These are phyloP conservation scores for Ophryocystis elektroscirrha DNA, from an alignment of 169 alveolate genomes.

Conservation along the genomic window DNA sequence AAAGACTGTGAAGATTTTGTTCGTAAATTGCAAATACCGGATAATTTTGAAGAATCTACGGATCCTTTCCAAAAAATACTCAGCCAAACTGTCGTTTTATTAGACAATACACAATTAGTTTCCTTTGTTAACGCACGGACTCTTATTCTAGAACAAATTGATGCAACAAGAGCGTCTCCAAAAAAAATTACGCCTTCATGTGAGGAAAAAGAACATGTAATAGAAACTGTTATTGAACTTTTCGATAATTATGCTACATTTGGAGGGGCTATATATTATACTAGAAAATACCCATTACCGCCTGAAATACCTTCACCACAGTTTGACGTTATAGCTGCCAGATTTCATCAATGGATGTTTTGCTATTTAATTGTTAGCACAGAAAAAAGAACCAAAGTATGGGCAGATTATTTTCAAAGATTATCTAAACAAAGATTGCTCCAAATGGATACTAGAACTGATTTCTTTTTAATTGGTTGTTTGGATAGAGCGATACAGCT, in stretches of 20 bases:
- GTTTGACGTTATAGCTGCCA: constrained; percentile 24
- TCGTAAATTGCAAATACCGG: constrained; percentile 1
- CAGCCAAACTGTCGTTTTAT: too few relatives aligned
- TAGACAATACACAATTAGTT: too few relatives aligned
- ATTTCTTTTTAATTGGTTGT: constrained; percentile 48
- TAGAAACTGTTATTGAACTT: too few relatives aligned
- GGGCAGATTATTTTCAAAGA: constrained; percentile 48
- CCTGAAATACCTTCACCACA: constrained; percentile 30
- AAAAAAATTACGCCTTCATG: too few relatives aligned
- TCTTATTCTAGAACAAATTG: too few relatives aligned
- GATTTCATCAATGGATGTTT: constrained; percentile 37
- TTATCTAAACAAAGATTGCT: constrained; percentile 50
- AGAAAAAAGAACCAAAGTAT: constrained; percentile 24
- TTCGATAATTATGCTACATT: too few relatives aligned
- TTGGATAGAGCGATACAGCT: constrained; percentile 37
- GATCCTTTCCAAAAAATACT: too few relatives aligned
- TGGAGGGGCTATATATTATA: too few relatives aligned
- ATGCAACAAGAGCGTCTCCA: too few relatives aligned
- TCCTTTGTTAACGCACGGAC: too few relatives aligned
- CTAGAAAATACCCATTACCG: constrained; percentile 32
- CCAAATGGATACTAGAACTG: constrained; percentile 55
- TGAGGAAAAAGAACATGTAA: too few relatives aligned
- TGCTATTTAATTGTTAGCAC: constrained; percentile 20
- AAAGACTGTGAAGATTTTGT: constrained; percentile 2
- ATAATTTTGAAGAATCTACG: too few relatives aligned